A percentile compares a stretch with the other conserved stretches of the same genome.
Conservation (phyloP, 306 rosid species). For the Corylus americana region DNA sequence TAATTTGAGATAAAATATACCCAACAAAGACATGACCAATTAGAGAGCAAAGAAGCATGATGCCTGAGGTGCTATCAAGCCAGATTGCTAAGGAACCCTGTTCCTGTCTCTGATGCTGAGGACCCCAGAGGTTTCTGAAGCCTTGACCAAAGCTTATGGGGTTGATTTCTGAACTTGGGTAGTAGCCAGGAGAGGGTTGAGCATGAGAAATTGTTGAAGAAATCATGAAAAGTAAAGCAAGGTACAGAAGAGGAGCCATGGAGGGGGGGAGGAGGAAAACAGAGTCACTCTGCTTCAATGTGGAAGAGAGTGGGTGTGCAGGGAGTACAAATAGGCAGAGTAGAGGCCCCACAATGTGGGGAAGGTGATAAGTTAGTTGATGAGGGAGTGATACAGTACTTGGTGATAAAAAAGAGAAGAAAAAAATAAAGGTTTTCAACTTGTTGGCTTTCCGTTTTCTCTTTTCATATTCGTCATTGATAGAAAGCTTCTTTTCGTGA, state of each 20-base stretch:
- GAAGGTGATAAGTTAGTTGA: slow-evolving; percentile 38
- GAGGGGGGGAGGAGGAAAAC: slow-evolving; percentile 19
- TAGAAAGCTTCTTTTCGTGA: slow-evolving; percentile 22
- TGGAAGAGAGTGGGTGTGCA: slow-evolving; percentile 35
- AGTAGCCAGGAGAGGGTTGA: slow-evolving; percentile 87
- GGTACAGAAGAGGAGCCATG: slow-evolving; percentile 43
- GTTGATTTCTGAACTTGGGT: slow-evolving; percentile 54
- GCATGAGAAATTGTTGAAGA: slow-evolving; percentile 42
- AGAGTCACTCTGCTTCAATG: slow-evolving; percentile 42
- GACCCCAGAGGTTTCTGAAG: slow-evolving; percentile 78
- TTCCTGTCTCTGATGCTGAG: slow-evolving; percentile 68
- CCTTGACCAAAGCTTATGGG: slow-evolving; percentile 58
- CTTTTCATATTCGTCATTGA: slow-evolving; percentile 3
- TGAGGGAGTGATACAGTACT: slow-evolving; percentile 26
- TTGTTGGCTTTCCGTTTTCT: slow-evolving; percentile 17
- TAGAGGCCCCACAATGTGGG: slow-evolving; percentile 38
- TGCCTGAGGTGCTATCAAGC: slow-evolving; percentile 78
- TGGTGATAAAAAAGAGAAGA: not conserved
- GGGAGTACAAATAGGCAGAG: slow-evolving; percentile 48
- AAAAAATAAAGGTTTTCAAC: slow-evolving; percentile 7
- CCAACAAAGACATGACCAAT: no score
- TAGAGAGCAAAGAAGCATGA: not conserved
- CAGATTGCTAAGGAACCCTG: slow-evolving; percentile 58
- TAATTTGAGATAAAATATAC: slow-evolving; percentile 3
- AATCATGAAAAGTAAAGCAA: slow-evolving; percentile 35